Base-by-base conservation (phyloP, 2,329 filamentous ascomycete species). In the Xylaria sp. region DNA sequence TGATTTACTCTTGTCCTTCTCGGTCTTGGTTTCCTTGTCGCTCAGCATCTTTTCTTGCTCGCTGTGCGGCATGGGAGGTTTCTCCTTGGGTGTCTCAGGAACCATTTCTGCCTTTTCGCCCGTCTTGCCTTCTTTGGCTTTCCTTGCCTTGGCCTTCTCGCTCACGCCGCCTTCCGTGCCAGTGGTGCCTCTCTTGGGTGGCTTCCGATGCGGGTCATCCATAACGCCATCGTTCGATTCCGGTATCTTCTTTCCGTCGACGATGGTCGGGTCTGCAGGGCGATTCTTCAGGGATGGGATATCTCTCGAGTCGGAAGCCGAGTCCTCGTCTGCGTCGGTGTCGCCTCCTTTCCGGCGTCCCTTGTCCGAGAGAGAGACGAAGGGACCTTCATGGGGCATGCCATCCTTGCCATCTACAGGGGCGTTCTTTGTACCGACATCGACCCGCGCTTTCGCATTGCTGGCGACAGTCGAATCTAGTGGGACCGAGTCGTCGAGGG, bases 351-450 rank as follows among this genome's bases (percentile, higher is more conserved):
- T 80, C 58, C 80, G 81, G 54, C 82, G 80, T 54, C 77, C 80
- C 74, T 76, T 75, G 68, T 86, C 83, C 18, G 85, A 87, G 70
- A 71, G 65, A 37, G 90, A 89, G 66, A 94, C 90, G 77, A 89
- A 91, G 6, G 96, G 96, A 1, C 96, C 96, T 23, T 91, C 89
- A 78, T 98, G 95, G 56, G 96, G 96, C 82, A 94, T 96, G 57
- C 96, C 96, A 82, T 98, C 96, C 76, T 92, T 91, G 55, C 94
- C 94, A 79, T 98, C 96, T 23, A 98, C 91, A 0, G 95, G 95
- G 65, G 92, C 93, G 83, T 96, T 91, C 79, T 94, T 94, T 66
- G 83, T 86, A 39, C 84, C 84, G 10, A 82, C 15, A 75, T 84
- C 65, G 78, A 81, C 70, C 76, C 82, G 66, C 73, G 81, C 8